Conservation (phyloP, 495 filamentous ascomycete genomes). For the Xylaria venustula region DNA sequence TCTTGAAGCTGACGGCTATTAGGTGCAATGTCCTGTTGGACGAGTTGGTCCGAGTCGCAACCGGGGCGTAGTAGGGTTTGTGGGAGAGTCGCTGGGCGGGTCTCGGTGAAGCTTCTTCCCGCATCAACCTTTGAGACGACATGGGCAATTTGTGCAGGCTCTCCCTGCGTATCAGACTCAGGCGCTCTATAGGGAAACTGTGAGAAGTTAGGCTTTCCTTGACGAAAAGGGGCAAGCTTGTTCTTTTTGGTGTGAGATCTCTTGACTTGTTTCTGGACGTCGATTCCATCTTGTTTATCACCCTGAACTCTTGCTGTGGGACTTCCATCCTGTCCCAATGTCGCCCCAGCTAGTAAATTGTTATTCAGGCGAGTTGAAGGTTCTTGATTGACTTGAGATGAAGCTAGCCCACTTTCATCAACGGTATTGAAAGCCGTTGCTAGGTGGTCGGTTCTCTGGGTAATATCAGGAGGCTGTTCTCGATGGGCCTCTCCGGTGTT, state of each 20-base stretch:
- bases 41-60: too few species aligned
- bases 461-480: too few species aligned
- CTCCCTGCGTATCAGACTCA: background rate
- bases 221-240: background rate
- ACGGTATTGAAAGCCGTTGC: background rate
- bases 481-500: too few species aligned
- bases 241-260: background rate
- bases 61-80: too few species aligned
- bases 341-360: background rate
- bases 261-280: background rate
- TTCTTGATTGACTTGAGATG: background rate
- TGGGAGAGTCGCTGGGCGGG: too few species aligned
- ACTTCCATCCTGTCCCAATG: background rate
- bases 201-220: background rate
- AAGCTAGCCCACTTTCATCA: background rate
- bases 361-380: background rate
- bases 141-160: background rate
- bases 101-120: too few species aligned
- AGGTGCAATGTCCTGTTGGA: too few species aligned
- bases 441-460: background rate
- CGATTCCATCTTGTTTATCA: background rate
- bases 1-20: background rate
- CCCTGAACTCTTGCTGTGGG: background rate
- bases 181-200: background rate
- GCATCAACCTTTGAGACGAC: too few species aligned